Base-by-base conservation (phyloP, 805 yeast genomes). In the Ogataea kodamae region DNA sequence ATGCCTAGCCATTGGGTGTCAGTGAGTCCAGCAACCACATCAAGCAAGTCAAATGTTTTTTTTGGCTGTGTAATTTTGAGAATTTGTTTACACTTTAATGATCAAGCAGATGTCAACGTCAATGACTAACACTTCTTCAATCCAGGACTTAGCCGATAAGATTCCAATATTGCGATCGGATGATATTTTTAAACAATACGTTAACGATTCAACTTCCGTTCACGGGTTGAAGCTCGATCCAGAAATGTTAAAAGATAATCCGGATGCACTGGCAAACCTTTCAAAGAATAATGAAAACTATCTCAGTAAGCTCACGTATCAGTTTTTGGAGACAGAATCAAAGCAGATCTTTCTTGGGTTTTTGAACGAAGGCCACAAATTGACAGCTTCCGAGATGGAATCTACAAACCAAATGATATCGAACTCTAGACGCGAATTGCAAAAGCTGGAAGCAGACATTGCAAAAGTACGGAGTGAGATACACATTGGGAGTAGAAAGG, bases 311-410 rank as follows among this genome's bases (percentile, higher is more conserved):
- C 60, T 81, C 25, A 77, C 78, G 46, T 78, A 78, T 42, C 70
- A 78, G 36, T 82, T 77, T 49, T 53, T 80, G 25, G 90, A 82
- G 52, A 83, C 80, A 48, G 88, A 80, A 42, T 70, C 87, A 4
- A 73, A 82, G 42, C 84, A 80, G 43, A 71, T 74, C 53, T 81
- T 82, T 54, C 58, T 82, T 22, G 58, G 82, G 22, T 61, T 64
- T 17, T 58, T 81, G 7, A 59, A 75, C 9, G 63, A 57, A 32
- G 59, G 59, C 6, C 47, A 46, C 9, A 48, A 45, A 12, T 28
- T 50, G 24, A 42, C 51, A 21, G 45, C 39, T 6, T 30, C 44
- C 2, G 56, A 55, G 18, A 46, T 53, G 30, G 39, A 39, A 7
- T 31, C 40, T 3, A 39, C 54, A 4, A 49, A 43, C 17, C 30